Evolutionary conservation across 2,329 filamentous ascomycete genomes (phyloP), one percentile per base, ranked within the genome.

Genomic region (Elsinoe necatrix): DNA sequence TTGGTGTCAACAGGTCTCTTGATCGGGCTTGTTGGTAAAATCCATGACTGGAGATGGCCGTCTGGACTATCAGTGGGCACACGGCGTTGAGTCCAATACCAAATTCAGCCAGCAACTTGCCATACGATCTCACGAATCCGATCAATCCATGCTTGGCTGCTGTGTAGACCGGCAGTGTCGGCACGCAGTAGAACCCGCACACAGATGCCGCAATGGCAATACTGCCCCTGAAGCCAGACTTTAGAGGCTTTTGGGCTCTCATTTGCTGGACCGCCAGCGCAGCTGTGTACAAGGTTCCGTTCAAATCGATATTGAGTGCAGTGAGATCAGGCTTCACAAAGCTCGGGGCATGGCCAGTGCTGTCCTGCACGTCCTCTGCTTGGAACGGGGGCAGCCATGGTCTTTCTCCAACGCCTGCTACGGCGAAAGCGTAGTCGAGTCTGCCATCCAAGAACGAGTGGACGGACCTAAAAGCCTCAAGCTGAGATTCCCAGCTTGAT

Each of bases 191-290:
- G 56, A 75, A 67, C 0, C 73, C 72, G 54, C 73, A 75, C 1
- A 74, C 65, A n/a, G 71, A 73, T 11, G 70, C 70, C 1, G 70
- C 68, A 16, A 62, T 60, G 54, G 61, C 61, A 45, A 68, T 71
- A 56, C 72, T 74, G 4, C 73, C 73, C 23, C 71, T 61, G 20
- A 67, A 66, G 0, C 68, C 71, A 31, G 63, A 47, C 21, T 64
- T 60, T 41, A 67, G 64, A 4, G 61, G 61, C 12, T 68, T 64
- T 59, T 75, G 73, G 25, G 71, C 66, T 52, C 71, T 63, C 62
- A 75, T 73, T 58, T 75, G 73, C 67, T 75, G 73, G 1, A 75
- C 62, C 3, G 71, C 72, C 21, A 76, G 63, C 0, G 67, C 68
- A 5, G 69, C 61, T 0, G 73, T 75, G 56, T 72, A 74, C 50